phyloP scores from a whole-genome alignment of 2,329 filamentous ascomycete species.

The Juglanconis sp. region DNA sequence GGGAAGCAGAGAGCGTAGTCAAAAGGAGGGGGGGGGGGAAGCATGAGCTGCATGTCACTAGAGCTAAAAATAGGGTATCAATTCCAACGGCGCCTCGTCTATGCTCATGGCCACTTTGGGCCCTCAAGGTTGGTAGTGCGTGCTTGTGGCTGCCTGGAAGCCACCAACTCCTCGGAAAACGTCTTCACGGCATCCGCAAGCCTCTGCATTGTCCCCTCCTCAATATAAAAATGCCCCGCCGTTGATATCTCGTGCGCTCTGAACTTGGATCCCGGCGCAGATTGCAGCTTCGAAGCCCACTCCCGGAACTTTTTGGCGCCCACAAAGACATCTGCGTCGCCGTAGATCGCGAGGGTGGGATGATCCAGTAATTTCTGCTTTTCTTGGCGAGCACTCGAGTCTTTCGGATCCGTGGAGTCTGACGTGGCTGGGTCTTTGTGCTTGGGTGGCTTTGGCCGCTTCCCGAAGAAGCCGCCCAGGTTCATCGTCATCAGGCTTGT shows the following conservation, averaged over 20 bases:
- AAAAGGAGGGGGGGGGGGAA: too few species aligned
- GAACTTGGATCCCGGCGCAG: constrained; percentile 38
- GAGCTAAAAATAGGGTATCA: constrained; percentile 9
- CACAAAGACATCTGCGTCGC: constrained; percentile 72
- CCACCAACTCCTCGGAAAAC: constrained; percentile 27
- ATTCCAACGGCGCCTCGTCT: background rate
- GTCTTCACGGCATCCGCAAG: constrained; percentile 29
- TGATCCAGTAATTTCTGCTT: constrained; percentile 55
- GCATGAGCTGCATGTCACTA: background rate
- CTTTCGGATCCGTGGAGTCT: background rate
- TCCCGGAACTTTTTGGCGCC: constrained; percentile 59
- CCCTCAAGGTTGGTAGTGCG: background rate
- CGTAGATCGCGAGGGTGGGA: constrained; percentile 69
- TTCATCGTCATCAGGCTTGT: constrained; percentile 61
- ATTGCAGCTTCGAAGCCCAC: constrained; percentile 57
- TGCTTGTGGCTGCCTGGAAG: background rate
- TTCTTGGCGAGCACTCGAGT: background rate
- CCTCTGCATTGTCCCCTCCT: constrained; percentile 36
- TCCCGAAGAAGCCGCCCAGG: constrained; percentile 36
- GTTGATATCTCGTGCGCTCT: constrained; percentile 40
- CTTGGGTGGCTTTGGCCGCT: constrained; percentile 10
- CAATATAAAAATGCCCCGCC: constrained; percentile 54
- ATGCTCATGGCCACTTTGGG: background rate
- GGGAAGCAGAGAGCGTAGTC: too few species aligned
- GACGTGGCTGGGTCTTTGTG: constrained; percentile 4